These are phyloP conservation scores for Epicoccum nigrum DNA, from an alignment of 2,329 filamentous ascomycete species.

Conservation along the genomic window DNA sequence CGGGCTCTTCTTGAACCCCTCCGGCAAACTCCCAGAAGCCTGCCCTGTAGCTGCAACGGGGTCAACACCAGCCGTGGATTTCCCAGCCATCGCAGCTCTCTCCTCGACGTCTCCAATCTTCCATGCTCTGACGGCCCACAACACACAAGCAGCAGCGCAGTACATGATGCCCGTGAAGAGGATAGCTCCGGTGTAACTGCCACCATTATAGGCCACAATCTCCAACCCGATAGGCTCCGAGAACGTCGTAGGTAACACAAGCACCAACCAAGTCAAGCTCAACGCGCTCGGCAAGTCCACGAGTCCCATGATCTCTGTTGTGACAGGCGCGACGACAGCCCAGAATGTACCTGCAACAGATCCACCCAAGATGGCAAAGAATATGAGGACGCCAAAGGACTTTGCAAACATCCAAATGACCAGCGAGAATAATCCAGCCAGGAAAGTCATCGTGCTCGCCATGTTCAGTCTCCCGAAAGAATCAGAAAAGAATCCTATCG, in stretches of 20 bases:
- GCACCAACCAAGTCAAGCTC: conserved; percentile 73
- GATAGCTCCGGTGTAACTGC: conserved; percentile 63
- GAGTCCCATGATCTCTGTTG: conserved; percentile 75
- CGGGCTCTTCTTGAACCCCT: conserved; percentile 25
- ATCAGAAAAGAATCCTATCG: conserved; percentile 76
- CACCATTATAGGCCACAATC: conserved; percentile 56
- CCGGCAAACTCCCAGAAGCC: conserved; percentile 1
- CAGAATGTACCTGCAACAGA: conserved; percentile 74
- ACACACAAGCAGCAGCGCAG: conserved; percentile 59
- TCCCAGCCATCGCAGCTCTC: conserved; percentile 42
- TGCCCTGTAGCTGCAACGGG: conserved; percentile 16
- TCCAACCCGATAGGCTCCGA: conserved; percentile 63
- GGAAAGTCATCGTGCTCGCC: conserved; percentile 67
- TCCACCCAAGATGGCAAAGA: conserved; percentile 72
- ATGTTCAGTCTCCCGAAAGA: conserved; percentile 74
- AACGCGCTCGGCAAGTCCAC: conserved; percentile 71
- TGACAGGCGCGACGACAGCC: conserved; percentile 67
- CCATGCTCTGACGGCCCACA: conserved; percentile 65
- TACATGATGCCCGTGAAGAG: conserved; percentile 68
- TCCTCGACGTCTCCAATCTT: conserved; percentile 63
- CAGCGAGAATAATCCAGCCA: conserved; percentile 69
- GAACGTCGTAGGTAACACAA: conserved; percentile 73
- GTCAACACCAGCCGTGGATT: conserved; percentile 31
- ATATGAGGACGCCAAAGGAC: conserved; percentile 69
- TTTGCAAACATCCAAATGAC: conserved; percentile 76